These are phyloP conservation scores for Penicillium soppii DNA, from an alignment of 495 filamentous ascomycete species.

Conservation along the genomic window DNA sequence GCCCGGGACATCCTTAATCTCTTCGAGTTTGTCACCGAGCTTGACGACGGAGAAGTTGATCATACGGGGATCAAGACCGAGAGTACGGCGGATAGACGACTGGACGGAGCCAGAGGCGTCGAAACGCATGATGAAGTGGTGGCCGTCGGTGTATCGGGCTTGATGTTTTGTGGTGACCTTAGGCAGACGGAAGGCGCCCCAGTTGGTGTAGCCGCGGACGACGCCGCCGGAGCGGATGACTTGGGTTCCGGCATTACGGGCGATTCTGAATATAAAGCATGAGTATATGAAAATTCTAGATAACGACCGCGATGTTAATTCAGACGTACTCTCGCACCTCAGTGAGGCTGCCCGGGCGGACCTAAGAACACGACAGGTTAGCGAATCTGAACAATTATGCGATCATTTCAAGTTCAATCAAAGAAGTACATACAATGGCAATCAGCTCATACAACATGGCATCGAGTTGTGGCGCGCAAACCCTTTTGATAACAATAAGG, in stretches of 20 bases:
- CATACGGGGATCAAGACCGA: slow-evolving; percentile 88
- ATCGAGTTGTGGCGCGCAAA: slow-evolving; percentile 21
- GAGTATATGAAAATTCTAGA: slow-evolving; percentile 9
- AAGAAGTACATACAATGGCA: slow-evolving; percentile 69
- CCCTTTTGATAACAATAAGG: slow-evolving; percentile 9
- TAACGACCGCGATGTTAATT: slow-evolving; percentile 5
- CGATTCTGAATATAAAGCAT: slow-evolving; percentile 58
- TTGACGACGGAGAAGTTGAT: slow-evolving; percentile 84
- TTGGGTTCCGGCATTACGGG: slow-evolving; percentile 76
- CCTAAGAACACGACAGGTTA: slow-evolving; percentile 50
- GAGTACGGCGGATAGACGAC: slow-evolving; percentile 64
- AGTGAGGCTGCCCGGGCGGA: slow-evolving; percentile 79
- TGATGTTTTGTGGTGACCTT: slow-evolving; percentile 73
- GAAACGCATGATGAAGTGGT: slow-evolving; percentile 98
- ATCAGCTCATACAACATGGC: slow-evolving; percentile 97
- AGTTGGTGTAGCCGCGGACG: slow-evolving; percentile 88
- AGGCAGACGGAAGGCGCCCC: slow-evolving; percentile 86
- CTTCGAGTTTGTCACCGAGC: slow-evolving; percentile 73
- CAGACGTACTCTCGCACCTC: slow-evolving; percentile 91
- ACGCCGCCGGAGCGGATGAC: slow-evolving; percentile 86
- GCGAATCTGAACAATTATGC: background rate
- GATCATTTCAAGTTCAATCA: background rate
- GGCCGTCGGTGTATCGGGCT: slow-evolving; percentile 73
- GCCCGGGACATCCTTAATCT: slow-evolving; percentile 62
- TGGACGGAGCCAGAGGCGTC: slow-evolving; percentile 72